phyloP scores from a whole-genome alignment of 148 eudicot species.

The Camellia sinensis region DNA sequence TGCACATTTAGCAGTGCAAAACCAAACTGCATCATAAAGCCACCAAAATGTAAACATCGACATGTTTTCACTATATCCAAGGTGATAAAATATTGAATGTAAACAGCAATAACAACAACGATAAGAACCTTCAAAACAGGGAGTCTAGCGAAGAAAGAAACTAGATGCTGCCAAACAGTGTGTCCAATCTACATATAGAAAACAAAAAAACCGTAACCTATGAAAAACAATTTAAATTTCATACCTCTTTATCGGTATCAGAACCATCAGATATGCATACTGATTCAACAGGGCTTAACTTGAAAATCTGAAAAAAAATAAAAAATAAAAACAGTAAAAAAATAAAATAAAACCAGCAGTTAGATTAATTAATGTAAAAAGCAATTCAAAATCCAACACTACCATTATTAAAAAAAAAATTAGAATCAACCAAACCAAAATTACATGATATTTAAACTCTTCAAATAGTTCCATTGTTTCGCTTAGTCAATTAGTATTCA shows the following conservation, averaged over 20 bases:
- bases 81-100: neutral
- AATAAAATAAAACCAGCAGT: neutral
- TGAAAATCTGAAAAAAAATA: conserved; percentile 45
- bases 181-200: neutral
- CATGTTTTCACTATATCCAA: neutral
- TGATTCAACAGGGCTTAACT: conserved; percentile 48
- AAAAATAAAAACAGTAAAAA: neutral
- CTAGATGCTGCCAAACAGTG: neutral
- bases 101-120: neutral
- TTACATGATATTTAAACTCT: neutral
- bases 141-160: neutral
- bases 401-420: neutral
- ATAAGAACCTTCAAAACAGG: neutral
- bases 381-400: neutral
- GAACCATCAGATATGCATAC: conserved; percentile 51
- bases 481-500: neutral
- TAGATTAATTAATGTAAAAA: neutral
- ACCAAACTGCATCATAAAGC: conserved; percentile 1
- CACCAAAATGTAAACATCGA: neutral
- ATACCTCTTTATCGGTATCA: conserved; percentile 56
- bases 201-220: neutral
- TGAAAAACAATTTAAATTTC: neutral
- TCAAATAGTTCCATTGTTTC: neutral
- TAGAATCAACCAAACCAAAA: neutral
- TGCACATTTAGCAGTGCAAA: neutral